phyloP scores from a whole-genome alignment of 108 stramenopile genomes.

The Discostella pseudostelligera region DNA sequence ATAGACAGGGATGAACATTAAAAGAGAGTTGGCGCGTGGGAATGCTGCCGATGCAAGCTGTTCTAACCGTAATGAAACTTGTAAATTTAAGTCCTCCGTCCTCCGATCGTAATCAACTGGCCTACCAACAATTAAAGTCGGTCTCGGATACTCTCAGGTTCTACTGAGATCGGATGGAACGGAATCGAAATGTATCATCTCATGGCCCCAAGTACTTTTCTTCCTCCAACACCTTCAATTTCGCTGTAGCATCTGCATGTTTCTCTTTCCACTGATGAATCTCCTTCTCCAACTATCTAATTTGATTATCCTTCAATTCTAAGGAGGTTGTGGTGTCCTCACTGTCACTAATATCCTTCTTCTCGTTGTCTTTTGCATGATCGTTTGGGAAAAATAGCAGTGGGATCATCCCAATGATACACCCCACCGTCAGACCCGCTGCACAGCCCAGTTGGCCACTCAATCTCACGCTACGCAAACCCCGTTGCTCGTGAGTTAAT shows the following conservation, averaged over 20 bases:
- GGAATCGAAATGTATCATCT: neutral
- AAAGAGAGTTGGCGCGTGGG: too few species aligned
- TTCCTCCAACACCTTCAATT: slow-evolving; percentile 7
- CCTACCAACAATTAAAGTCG: too few species aligned
- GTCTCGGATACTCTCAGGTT: too few species aligned
- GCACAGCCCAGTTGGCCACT: slow-evolving; percentile 79
- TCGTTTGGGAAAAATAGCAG: slow-evolving; percentile 68
- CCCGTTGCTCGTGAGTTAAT: slow-evolving; percentile 78
- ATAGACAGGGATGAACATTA: too few species aligned
- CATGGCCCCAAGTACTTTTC: slow-evolving; percentile 12
- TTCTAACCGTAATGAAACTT: too few species aligned
- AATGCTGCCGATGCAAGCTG: too few species aligned
- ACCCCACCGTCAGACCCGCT: slow-evolving; percentile 89
- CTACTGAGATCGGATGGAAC: too few species aligned
- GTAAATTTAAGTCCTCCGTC: too few species aligned
- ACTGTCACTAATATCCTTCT: neutral
- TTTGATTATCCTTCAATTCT: slow-evolving; percentile 42
- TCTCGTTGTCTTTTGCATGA: slow-evolving; percentile 5
- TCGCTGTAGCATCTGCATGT: neutral
- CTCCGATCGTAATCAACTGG: too few species aligned
- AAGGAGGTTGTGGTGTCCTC: neutral
- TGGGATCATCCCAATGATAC: slow-evolving; percentile 96
- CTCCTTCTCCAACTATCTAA: slow-evolving; percentile 39
- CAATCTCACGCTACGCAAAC: slow-evolving; percentile 63
- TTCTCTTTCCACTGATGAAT: slow-evolving; percentile 18